Conservation (phyloP, 768 basidiomycete species). For the Coprinopsis strossmayeri region DNA sequence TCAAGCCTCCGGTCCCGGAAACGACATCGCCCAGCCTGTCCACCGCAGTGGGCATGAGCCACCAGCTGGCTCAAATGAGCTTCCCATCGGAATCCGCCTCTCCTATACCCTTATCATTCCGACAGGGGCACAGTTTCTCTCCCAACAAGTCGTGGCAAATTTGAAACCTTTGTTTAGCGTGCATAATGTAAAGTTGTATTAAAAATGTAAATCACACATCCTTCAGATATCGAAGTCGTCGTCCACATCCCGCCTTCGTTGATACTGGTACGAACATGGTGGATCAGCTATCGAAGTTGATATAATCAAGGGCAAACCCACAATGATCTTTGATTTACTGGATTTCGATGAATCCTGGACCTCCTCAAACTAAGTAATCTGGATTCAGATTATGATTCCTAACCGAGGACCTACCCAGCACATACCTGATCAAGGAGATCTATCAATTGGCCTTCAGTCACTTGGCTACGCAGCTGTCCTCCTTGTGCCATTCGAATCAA, state of each 20-base stretch:
- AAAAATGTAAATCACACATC: too few relatives aligned
- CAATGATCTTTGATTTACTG: slow-evolving; percentile 57
- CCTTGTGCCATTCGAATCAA: slow-evolving; percentile 78
- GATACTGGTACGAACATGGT: slow-evolving; percentile 33
- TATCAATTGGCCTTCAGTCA: slow-evolving; percentile 79
- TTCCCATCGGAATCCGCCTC: background rate
- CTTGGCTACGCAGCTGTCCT: slow-evolving; percentile 71
- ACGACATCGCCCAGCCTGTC: slow-evolving; percentile 6
- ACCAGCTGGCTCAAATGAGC: background rate
- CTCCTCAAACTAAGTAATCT: slow-evolving; percentile 43
- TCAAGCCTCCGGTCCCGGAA: slow-evolving; percentile 43
- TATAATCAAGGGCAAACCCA: slow-evolving; percentile 19
- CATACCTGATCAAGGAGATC: slow-evolving; percentile 81
- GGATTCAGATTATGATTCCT: background rate
- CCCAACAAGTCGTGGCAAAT: background rate
- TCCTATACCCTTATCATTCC: background rate
- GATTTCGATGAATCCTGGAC: slow-evolving; percentile 40
- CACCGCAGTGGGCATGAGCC: background rate
- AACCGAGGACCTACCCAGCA: too few relatives aligned
- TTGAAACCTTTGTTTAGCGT: too few relatives aligned
- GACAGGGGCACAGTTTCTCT: background rate
- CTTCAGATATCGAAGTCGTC: slow-evolving; percentile 58
- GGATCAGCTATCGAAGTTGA: background rate
- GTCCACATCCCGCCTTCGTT: slow-evolving; percentile 59
- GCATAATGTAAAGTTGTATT: too few relatives aligned